These are phyloP conservation scores for Corniculantispora saksenae DNA, from an alignment of 2,329 filamentous ascomycete genomes.

Conservation along the genomic window DNA sequence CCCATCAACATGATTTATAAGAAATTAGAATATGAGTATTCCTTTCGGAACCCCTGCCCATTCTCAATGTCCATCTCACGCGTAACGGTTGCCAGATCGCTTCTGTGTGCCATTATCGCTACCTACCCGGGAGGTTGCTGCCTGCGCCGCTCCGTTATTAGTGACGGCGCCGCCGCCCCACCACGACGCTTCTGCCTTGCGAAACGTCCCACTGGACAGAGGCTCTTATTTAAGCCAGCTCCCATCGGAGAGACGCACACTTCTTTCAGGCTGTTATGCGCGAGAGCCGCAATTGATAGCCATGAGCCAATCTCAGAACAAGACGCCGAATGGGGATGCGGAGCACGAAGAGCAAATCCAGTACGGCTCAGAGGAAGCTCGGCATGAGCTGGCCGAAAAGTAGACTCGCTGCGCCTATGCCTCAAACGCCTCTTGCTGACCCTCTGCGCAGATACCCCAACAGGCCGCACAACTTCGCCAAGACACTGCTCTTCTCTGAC, in stretches of 20 bases:
- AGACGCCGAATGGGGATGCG: conserved; percentile 40
- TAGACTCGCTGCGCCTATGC: conserved; percentile 22
- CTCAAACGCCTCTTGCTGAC: conserved; percentile 23
- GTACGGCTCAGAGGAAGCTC: conserved; percentile 43
- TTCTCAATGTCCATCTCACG: too few species aligned
- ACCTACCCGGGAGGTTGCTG: background rate
- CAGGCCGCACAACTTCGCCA: conserved; percentile 76
- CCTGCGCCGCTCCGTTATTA: background rate
- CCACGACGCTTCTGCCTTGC: conserved; percentile 9
- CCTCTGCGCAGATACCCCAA: conserved; percentile 70
- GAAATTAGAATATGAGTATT: too few species aligned
- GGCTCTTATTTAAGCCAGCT: background rate
- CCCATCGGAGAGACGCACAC: background rate
- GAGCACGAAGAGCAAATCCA: conserved; percentile 54
- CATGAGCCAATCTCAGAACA: conserved; percentile 29
- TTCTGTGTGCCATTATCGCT: too few species aligned
- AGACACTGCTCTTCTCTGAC: conserved; percentile 79
- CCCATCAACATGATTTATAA: too few species aligned
- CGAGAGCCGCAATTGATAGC: background rate
- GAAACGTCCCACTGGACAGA: background rate
- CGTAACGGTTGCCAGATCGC: too few species aligned
- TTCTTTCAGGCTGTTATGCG: background rate
- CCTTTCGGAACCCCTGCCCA: too few species aligned
- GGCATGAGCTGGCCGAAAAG: conserved; percentile 49
- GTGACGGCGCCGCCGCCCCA: background rate